phyloP scores from a whole-genome alignment of 768 basidiomycete genomes.

The Cystobasidium tubakii region DNA sequence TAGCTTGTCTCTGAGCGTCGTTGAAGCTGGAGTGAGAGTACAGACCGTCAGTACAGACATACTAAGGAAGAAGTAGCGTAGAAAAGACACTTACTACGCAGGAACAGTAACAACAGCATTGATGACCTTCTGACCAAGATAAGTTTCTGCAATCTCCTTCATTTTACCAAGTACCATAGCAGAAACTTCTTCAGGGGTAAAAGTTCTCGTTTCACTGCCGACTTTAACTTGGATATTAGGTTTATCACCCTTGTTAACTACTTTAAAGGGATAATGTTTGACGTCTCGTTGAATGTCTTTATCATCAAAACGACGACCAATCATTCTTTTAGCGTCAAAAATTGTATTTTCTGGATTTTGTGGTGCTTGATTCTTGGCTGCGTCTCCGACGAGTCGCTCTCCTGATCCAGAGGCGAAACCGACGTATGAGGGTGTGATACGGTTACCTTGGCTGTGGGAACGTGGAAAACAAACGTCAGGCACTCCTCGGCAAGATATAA shows the following conservation, averaged over 20 bases:
- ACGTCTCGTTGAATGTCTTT: slow-evolving; percentile 71
- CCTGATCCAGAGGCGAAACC: slow-evolving; percentile 41
- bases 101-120: slow-evolving; percentile 98
- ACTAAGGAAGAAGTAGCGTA: no score
- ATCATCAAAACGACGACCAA: slow-evolving; percentile 58
- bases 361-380: slow-evolving; percentile 88
- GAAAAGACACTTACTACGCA: slow-evolving; percentile 61
- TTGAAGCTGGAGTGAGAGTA: slow-evolving; percentile 55
- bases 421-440: slow-evolving; percentile 47
- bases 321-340: slow-evolving; percentile 63
- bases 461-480: no score
- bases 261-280: slow-evolving; percentile 61
- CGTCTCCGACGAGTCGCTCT: slow-evolving; percentile 68
- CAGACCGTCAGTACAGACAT: not conserved
- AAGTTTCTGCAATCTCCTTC: slow-evolving; percentile 99
- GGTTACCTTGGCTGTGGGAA: slow-evolving; percentile 38
- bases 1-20: slow-evolving; percentile 97
- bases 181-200: slow-evolving; percentile 58
- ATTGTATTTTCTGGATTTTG: slow-evolving; percentile 86
- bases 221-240: slow-evolving; percentile 49
- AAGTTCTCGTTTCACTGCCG: slow-evolving; percentile 71
- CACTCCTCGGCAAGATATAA: no score
- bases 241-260: slow-evolving; percentile 46
- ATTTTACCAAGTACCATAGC: slow-evolving; percentile 95
- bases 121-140: slow-evolving; percentile 90